These are phyloP conservation scores for Tetrastigma voinierianum DNA, from an alignment of 164 flowering plant species.

Conservation along the genomic window DNA sequence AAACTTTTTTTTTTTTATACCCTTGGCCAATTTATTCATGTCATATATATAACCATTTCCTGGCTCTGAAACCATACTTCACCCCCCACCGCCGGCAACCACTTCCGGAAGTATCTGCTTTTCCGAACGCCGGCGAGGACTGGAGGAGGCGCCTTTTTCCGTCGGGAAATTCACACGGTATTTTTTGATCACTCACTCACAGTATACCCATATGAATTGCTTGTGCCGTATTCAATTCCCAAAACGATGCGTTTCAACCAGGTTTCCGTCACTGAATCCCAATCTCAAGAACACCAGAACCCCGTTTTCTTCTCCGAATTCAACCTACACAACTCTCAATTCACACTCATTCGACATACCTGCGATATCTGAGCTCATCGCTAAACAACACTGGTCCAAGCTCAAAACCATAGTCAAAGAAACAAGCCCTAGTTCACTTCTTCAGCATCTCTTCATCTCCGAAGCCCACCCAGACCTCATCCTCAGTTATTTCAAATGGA, in stretches of 20 bases:
- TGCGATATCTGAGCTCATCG: slow-evolving; percentile 28
- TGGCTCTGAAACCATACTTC: no score
- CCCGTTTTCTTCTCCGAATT: slow-evolving; percentile 12
- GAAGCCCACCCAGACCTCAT: slow-evolving; percentile 25
- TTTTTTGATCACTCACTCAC: no score
- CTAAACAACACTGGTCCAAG: slow-evolving; percentile 45
- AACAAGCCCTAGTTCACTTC: slow-evolving; percentile 21
- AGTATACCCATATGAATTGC: no score
- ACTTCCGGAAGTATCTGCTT: no score
- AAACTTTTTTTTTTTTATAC: no score
- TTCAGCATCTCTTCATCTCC: slow-evolving; percentile 32
- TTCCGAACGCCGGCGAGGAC: no score
- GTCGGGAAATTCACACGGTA: no score
- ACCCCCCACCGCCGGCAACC: no score
- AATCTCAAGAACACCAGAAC: not conserved
- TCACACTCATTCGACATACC: slow-evolving; percentile 8
- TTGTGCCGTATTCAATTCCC: not conserved
- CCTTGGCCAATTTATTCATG: no score
- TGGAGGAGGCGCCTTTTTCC: no score
- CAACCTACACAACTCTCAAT: not conserved
- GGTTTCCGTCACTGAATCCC: not conserved
- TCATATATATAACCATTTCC: no score
- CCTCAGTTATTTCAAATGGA: slow-evolving; percentile 50
- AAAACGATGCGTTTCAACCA: not conserved
- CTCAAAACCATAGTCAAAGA: slow-evolving; percentile 32